Conservation (phyloP, 805 yeast genomes). For the Maudiozyma saulgeensis region DNA sequence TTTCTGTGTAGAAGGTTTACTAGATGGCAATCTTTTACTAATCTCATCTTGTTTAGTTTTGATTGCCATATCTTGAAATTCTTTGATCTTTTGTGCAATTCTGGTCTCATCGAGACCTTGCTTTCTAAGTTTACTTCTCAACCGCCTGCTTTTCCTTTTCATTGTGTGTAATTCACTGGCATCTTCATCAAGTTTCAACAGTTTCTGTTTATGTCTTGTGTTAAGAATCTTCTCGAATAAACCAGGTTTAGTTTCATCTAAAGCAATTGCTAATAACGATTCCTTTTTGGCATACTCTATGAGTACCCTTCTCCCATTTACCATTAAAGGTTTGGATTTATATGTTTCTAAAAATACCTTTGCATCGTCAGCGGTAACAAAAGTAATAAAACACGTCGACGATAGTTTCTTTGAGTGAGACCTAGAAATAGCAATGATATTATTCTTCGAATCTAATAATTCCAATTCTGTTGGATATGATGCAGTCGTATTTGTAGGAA, state of each 20-base stretch:
- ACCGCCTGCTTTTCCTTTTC: constrained; percentile 19
- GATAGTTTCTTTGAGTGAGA: constrained; percentile 8
- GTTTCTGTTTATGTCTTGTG: constrained; percentile 3
- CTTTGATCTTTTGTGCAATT: neutral
- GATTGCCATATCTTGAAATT: neutral
- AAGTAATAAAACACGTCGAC: constrained; percentile 22
- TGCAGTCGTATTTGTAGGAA: neutral
- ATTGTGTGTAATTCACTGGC: constrained; percentile 1
- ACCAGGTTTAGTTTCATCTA: constrained; percentile 5
- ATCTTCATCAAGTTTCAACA: constrained; percentile 1
- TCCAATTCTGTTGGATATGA: neutral
- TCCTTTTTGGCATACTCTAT: constrained; percentile 18
- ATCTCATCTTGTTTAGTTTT: neutral
- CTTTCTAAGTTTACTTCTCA: constrained; percentile 15
- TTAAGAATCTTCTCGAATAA: constrained; percentile 8
- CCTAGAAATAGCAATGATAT: constrained; percentile 12
- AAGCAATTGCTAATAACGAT: constrained; percentile 16
- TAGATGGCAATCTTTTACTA: neutral
- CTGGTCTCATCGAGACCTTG: constrained; percentile 15
- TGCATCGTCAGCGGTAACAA: constrained; percentile 9
- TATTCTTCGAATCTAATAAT: constrained; percentile 9
- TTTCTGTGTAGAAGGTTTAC: constrained; percentile 5
- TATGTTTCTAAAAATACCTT: constrained; percentile 9
- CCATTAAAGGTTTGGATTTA: constrained; percentile 4
- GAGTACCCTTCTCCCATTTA: constrained; percentile 14